phyloP scores from a whole-genome alignment of 345 rosid genomes.

The Zanthoxylum bungeanum region DNA sequence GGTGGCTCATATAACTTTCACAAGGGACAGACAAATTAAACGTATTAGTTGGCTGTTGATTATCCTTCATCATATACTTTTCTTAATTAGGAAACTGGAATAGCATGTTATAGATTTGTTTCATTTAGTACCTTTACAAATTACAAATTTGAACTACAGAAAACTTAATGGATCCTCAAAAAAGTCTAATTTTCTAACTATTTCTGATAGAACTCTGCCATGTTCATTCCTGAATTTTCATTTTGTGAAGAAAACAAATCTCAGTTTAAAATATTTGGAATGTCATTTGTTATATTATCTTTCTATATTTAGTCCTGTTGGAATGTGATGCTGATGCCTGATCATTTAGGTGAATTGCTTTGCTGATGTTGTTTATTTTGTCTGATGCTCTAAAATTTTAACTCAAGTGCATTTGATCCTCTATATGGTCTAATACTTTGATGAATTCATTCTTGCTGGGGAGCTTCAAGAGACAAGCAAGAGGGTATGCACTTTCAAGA shows the following conservation, averaged over 20 bases:
- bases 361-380: not conserved
- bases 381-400: not conserved
- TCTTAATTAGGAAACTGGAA: not conserved
- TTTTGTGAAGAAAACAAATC: too few species aligned
- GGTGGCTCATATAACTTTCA: not conserved
- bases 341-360: not conserved
- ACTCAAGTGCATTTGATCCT: not conserved
- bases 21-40: not conserved
- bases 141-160: not conserved
- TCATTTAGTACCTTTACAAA: not conserved
- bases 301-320: not conserved
- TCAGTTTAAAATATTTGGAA: not conserved
- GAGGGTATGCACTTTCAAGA: slow-evolving; percentile 42
- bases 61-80: not conserved
- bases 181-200: not conserved
- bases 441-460: slow-evolving; percentile 98
- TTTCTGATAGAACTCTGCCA: not conserved
- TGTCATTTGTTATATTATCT: not conserved
- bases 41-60: not conserved
- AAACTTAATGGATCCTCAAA: not conserved
- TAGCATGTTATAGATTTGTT: not conserved
- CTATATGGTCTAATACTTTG: slow-evolving; percentile 62
- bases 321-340: not conserved
- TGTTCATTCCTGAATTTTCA: not conserved
- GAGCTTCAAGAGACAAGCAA: slow-evolving; percentile 99